phyloP scores from a whole-genome alignment of 2,329 filamentous ascomycete species.

The Dactylellina leptospora region DNA sequence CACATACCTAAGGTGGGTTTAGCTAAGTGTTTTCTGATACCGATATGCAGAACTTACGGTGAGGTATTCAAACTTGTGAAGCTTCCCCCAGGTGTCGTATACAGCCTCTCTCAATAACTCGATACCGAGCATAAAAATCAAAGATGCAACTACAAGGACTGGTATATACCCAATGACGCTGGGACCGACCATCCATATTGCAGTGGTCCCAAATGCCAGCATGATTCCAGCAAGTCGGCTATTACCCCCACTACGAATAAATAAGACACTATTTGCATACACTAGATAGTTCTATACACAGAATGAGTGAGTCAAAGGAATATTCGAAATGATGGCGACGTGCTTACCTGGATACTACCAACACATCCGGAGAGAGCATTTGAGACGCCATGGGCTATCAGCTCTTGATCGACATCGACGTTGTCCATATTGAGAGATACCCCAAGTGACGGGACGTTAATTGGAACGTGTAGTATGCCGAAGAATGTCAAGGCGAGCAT shows the following conservation, averaged over 20 bases:
- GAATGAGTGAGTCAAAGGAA: conserved; percentile 57
- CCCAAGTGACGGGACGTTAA: conserved; percentile 93
- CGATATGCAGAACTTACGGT: conserved; percentile 68
- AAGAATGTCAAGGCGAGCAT: conserved; percentile 99
- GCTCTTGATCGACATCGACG: conserved; percentile 85
- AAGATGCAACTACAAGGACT: conserved; percentile 92
- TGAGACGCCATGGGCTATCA: conserved; percentile 90
- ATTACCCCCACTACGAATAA: conserved; percentile 90
- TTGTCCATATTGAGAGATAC: conserved; percentile 92
- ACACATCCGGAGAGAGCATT: conserved; percentile 86
- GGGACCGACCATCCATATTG: conserved; percentile 84
- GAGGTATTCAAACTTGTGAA: conserved; percentile 85
- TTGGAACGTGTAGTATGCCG: conserved; percentile 93
- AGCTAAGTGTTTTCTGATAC: neutral
- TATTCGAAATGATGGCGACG: neutral
- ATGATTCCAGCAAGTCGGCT: conserved; percentile 85
- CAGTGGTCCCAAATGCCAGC: conserved; percentile 80
- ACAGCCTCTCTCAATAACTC: conserved; percentile 89
- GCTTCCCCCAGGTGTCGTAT: conserved; percentile 85
- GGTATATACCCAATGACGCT: conserved; percentile 92
- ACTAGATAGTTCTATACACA: conserved; percentile 86
- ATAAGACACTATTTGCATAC: conserved; percentile 96
- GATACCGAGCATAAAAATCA: conserved; percentile 95
- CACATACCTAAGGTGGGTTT: conserved; percentile 23
- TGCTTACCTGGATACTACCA: conserved; percentile 77